Evolutionary conservation across 805 yeast species (phyloP).

Genomic region (Starmerella bacillaris): DNA sequence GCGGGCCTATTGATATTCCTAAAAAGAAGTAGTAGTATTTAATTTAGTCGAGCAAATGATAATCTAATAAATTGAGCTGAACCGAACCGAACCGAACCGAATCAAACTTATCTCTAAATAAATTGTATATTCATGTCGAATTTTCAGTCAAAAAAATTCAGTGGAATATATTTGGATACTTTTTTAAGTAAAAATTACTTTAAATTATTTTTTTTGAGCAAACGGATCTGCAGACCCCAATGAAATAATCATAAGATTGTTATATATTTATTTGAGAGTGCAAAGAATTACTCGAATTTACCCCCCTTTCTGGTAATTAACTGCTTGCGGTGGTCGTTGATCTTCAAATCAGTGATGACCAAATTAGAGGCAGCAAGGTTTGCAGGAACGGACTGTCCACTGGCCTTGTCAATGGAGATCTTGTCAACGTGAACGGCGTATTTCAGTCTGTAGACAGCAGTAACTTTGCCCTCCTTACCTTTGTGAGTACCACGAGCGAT

Average conservation of each 20-base stretch:
- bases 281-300: slow-evolving; percentile 42
- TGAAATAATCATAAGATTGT: neutral
- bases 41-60: no score
- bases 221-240: neutral
- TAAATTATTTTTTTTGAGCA: neutral
- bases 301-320: slow-evolving; percentile 97
- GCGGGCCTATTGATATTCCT: slow-evolving; percentile 40
- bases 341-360: slow-evolving; percentile 93
- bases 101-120: no score
- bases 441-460: slow-evolving; percentile 97
- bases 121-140: no score
- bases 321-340: slow-evolving; percentile 98
- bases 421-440: slow-evolving; percentile 92
- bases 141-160: no score
- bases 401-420: slow-evolving; percentile 91
- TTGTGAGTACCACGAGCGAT: slow-evolving; percentile 98
- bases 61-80: no score
- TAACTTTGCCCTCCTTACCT: slow-evolving; percentile 97
- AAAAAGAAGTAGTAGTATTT: slow-evolving; percentile 11
- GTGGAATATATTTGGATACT: no score
- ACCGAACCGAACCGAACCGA: no score
- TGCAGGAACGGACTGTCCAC: slow-evolving; percentile 93
- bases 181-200: neutral
- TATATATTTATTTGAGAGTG: slow-evolving; percentile 8
- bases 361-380: slow-evolving; percentile 98